Conservation (phyloP, 176 grass and related monocot genomes). For the Carex littledalei region DNA sequence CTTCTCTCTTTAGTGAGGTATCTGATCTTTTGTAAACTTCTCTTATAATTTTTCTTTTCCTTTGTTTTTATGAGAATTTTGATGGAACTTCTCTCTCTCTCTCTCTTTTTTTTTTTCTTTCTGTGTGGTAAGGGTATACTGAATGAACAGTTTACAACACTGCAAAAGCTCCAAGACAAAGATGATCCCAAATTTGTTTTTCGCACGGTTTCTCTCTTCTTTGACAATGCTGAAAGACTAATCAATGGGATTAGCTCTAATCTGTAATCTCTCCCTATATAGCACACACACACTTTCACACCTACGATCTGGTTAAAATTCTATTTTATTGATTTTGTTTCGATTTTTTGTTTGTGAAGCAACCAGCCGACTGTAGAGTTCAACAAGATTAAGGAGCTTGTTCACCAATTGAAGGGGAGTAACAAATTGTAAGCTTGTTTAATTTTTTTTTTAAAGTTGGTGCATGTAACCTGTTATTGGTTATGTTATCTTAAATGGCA, state of each 20-base stretch:
- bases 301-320: not conserved
- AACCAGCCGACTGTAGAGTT: conserved; percentile 30
- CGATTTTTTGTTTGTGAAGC: conserved; percentile 12
- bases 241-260: conserved; percentile 25
- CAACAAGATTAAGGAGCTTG: conserved; percentile 32
- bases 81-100: not conserved
- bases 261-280: conserved; percentile 24
- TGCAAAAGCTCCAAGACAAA: conserved; percentile 39
- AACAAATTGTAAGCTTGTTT: conserved; percentile 9
- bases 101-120: not conserved
- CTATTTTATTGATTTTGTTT: not conserved
- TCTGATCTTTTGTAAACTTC: not conserved
- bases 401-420: conserved; percentile 37
- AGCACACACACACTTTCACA: not conserved
- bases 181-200: conserved; percentile 28
- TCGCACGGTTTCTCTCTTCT: conserved; percentile 33
- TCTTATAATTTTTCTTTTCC: not conserved
- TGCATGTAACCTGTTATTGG: not conserved
- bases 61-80: not conserved
- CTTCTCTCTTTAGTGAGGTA: conserved; percentile 33
- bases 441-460: not conserved
- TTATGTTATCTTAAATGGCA: not conserved
- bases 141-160: conserved; percentile 26
- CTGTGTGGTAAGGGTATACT: conserved; percentile 24
- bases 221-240: conserved; percentile 7